Evolutionary conservation across 1,284 basidiomycete genomes (phyloP).

Genomic region (Irpex sp.): DNA sequence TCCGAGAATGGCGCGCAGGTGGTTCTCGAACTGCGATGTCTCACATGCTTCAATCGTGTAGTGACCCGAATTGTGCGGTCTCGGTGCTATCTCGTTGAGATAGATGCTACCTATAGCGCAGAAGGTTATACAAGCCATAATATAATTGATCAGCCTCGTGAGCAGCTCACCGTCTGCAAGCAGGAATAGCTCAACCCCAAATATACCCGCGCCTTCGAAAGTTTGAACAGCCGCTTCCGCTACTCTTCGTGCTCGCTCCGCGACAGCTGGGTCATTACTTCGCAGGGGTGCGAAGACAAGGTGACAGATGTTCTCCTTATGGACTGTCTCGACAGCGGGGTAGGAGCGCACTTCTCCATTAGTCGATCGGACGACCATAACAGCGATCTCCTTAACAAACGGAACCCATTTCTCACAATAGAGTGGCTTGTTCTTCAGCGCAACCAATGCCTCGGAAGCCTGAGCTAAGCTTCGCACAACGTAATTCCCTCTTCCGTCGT

Average conservation of each 20-base stretch:
- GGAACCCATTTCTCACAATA: slow-evolving; percentile 96
- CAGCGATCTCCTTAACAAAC: slow-evolving; percentile 89
- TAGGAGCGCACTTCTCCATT: slow-evolving; percentile 81
- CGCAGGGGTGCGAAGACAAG: slow-evolving; percentile 87
- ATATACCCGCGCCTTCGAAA: slow-evolving; percentile 89
- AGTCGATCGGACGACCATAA: slow-evolving; percentile 91
- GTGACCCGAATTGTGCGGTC: slow-evolving; percentile 98
- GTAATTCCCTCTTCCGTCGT: slow-evolving; percentile 95
- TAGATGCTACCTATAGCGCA: slow-evolving; percentile 61
- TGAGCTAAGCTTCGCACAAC: slow-evolving; percentile 61
- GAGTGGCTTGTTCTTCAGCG: slow-evolving; percentile 64
- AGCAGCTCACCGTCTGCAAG: slow-evolving; percentile 72
- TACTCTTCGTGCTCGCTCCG: slow-evolving; percentile 61
- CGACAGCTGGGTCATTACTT: slow-evolving; percentile 54
- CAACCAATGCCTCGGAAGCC: slow-evolving; percentile 60
- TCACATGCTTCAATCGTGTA: slow-evolving; percentile 99
- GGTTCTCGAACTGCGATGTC: slow-evolving; percentile 97
- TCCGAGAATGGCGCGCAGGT: slow-evolving; percentile 92
- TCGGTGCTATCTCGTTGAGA: slow-evolving; percentile 98
- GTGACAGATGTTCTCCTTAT: slow-evolving; percentile 93
- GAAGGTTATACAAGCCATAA: slow-evolving; percentile 5
- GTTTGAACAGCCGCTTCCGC: slow-evolving; percentile 84
- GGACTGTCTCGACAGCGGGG: slow-evolving; percentile 93
- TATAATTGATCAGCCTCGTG: background rate
- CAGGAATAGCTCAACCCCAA: slow-evolving; percentile 98